Base-by-base conservation (phyloP, 345 rosid genomes). In the Citrus medica region DNA sequence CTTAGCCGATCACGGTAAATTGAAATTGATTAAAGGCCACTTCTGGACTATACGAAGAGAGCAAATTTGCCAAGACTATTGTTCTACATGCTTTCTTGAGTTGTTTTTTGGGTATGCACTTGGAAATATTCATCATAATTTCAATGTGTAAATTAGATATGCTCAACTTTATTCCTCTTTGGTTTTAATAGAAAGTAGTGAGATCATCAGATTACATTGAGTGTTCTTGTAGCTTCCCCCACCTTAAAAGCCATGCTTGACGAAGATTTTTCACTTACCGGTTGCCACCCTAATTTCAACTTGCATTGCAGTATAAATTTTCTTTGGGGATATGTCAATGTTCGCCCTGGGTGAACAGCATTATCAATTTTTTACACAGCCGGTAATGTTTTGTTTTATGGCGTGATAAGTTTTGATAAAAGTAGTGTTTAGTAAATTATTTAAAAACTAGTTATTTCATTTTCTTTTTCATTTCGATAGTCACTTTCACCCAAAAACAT, bases 141-240 rank as follows among this genome's bases (percentile, higher is more conserved):
- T 74, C 68, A 25, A 13, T 3, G 67, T 74, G 77, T 74, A 74
- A 74, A 61, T 61, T 58, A 68, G 69, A 74, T 74, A 74, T 61
- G 17, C 40, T 40, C 1, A 4, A 16, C 10, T 61, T 24, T 62
- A 17, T 16, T 46, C 69, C 17, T 9, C 40, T 5, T 7, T 13
- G 37, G 38, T 27, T 61, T 60, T 4, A 61, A 74, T 74, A 42
- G 24, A 61, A 74, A 24, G 28, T 25, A 40, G 40, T 67, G 13
- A 60, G 53, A 33, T 73, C 17, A 3, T n/a, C 28, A 27, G 74
- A 35, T 16, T 16, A 70, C 32, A 1, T 51, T 70, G 37, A 70
- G 35, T 48, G 74, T n/a, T 22, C 51, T 46, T 13, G 51, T 46
- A 13, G 51, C 25, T 38, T 19, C 4, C 0, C 8, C 13, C 2